Evolutionary conservation across 129 eudicot genomes (phyloP), one percentile per base, ranked within the genome.

Genomic region (Tagetes patula): DNA sequence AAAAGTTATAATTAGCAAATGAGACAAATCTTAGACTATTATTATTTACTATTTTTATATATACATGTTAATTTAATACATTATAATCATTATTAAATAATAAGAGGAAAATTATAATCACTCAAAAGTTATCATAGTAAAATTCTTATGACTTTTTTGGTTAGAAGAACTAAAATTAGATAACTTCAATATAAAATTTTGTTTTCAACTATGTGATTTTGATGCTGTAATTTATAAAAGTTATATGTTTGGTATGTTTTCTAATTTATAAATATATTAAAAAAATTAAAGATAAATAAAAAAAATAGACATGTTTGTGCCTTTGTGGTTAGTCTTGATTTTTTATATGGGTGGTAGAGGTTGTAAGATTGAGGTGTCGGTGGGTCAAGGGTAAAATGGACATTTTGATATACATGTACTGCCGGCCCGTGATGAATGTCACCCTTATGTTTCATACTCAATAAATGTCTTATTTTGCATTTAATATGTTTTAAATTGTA

Each of bases 381-480:
- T 82, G 86, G 65, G 79, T 67, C 27, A 62, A 68, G 86, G 86
- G 78, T 52, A 82, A 78, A 74, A 65, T 39, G 12, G 86, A 74
- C 80, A 39, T 68, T 77, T 65, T 61, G 56, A 3, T 63, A 13
- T 20, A 55, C 64, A 68, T 60, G 72, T 77, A 59, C 69, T 60
- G 53, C 34, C 73, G 80, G 82, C 48, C 71, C 83, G 74, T 82
- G 80, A 78, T 68, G 81, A 78, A 71, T 74, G 54, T 59, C 69
- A 47, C 67, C 76, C 65, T 81, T 63, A 78, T 36, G 34, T 10
- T 60, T 37, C 40, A 71, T 71, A 27, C 2, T 54, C 3, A 55
- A 8, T 46, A 69, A 34, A 32, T 6, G 2, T 13, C 5, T 40
- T 40, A 40, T 40, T 40, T 40, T 40, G 5, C 5, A 40, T 20